Conservation (phyloP, 202 grass and related monocot genomes). For the Schoenoplectus tabernaemontani region DNA sequence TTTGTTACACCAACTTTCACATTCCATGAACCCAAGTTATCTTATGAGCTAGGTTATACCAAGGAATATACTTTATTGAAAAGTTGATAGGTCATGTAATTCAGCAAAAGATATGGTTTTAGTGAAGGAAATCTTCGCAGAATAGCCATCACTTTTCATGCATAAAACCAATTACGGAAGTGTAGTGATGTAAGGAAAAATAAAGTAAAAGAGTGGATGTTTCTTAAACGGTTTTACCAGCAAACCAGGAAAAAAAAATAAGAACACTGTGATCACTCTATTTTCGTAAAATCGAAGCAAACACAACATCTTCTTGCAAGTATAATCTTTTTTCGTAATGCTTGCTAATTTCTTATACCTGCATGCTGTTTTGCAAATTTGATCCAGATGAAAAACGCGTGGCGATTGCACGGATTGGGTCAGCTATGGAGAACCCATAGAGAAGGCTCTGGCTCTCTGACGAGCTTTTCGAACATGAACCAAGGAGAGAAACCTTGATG, state of each 20-base stretch:
- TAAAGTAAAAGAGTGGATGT: not conserved
- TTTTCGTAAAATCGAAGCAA: not conserved
- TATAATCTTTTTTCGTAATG: not conserved
- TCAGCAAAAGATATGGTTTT: not conserved
- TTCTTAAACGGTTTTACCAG: conserved; percentile 6
- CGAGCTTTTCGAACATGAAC: conserved; percentile 11
- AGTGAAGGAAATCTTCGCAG: not conserved
- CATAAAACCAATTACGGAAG: not conserved
- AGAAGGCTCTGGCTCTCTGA: not conserved
- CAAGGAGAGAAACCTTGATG: conserved; percentile 50
- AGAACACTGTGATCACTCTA: not conserved
- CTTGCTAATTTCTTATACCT: conserved; percentile 13
- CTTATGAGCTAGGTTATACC: not conserved
- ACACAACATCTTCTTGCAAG: not conserved
- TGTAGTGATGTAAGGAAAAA: not conserved
- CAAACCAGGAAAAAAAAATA: not conserved
- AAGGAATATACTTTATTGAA: conserved; percentile 9
- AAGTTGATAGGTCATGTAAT: conserved; percentile 1
- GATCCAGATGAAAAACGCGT: conserved; percentile 13
- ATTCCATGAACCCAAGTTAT: not conserved
- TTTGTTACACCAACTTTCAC: not conserved
- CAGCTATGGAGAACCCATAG: conserved; percentile 51
- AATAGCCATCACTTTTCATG: conserved; percentile 1
- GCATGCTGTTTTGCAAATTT: not conserved
- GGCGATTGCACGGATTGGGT: conserved; percentile 50